Evolutionary conservation across 2,329 filamentous ascomycete genomes (phyloP), one percentile per base, ranked within the genome.

Genomic region (Dactylellina sp.): DNA sequence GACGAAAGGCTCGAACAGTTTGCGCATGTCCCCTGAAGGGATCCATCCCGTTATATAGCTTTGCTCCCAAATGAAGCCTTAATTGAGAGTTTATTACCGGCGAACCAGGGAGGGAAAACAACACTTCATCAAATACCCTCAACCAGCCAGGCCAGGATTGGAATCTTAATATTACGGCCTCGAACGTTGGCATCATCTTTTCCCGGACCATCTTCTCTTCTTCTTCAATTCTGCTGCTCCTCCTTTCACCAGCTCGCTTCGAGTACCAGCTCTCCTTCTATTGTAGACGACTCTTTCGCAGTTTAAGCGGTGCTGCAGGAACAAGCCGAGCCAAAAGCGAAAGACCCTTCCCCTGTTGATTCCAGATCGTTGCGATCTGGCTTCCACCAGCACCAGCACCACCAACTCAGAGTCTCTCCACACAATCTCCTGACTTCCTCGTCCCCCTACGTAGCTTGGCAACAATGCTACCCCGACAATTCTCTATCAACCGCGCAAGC

Each of bases 381-480:
- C 47, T 53, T 47, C 50, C 25, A 16, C 52, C 22, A 40, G 40
- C 53, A 22, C 44, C 53, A 35, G 42, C 37, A 25, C 52, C 22
- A 40, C 47, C 53, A 22, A 32, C 53, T 28, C 14, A n/a, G n/a
- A n/a, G n/a, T n/a, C n/a, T n/a, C n/a, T 42, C 35, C 52, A 16
- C 16, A 39, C 46, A 14, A 53, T 40, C 57, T 46, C 61, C 53
- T 65, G 52, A 60, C 22, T 59, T 40, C 49, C 28, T 32, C 28
- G 37, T 55, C 59, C 28, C 16, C 39, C 39, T 37, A 65, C 16
- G 18, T 55, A 24, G 32, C 61, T 61, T 61, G 56, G 56, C 47
- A 56, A 37, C 42, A 18, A 74, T 74, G 70, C 62, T 74, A 46
- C 70, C 70, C 35, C 70, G 70, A 55, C 70, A 62, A 32, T 74